These are phyloP conservation scores for Sporothrix inflata DNA, from an alignment of 2,329 filamentous ascomycete species.

Conservation along the genomic window DNA sequence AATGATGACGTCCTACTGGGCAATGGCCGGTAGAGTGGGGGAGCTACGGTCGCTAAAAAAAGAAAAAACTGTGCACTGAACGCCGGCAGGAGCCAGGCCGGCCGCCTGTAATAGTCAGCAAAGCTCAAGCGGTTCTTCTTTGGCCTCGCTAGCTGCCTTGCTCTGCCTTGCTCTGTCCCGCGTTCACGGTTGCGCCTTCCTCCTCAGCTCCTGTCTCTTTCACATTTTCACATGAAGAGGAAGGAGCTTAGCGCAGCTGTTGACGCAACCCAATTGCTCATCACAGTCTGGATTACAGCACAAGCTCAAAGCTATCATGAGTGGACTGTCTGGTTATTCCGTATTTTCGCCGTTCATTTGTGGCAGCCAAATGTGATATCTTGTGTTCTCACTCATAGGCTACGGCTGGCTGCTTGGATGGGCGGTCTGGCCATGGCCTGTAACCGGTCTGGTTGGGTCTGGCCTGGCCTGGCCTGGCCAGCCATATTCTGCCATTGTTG, in stretches of 20 bases:
- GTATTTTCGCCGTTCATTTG: background rate
- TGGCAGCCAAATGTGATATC: background rate
- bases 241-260: background rate
- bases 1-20: constrained; percentile 30
- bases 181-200: background rate
- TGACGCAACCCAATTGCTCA: background rate
- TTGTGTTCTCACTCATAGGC: background rate
- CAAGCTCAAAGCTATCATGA: background rate
- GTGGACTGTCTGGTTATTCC: background rate
- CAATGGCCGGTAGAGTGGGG: constrained; percentile 14
- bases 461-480: background rate
- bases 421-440: background rate
- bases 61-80: background rate
- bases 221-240: background rate
- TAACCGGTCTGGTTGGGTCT: background rate
- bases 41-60: constrained; percentile 16
- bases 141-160: background rate
- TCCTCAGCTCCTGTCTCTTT: no score
- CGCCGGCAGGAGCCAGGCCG: background rate
- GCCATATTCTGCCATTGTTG: background rate
- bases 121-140: background rate
- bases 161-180: background rate
- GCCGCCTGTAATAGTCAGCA: constrained; percentile 5
- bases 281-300: background rate
- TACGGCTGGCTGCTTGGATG: background rate